These are phyloP conservation scores for Avena insularis DNA, from an alignment of 176 grass and related monocot species.

Conservation along the genomic window DNA sequence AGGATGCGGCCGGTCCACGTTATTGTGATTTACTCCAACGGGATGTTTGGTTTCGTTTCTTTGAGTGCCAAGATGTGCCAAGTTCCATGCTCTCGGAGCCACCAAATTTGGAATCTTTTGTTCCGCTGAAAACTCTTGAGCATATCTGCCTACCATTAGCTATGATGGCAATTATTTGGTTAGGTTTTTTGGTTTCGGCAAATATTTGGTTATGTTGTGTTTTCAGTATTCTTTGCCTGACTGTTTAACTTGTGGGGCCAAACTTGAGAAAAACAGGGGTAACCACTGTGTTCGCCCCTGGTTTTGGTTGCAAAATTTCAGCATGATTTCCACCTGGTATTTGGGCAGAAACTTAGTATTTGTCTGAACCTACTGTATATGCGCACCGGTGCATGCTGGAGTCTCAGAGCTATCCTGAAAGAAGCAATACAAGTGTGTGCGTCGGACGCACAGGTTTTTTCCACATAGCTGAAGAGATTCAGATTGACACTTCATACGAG, in stretches of 20 bases:
- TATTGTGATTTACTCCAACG: not conserved
- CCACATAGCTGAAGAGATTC: not conserved
- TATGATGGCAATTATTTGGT: not conserved
- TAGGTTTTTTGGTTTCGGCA: not conserved
- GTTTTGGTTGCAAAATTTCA: not conserved
- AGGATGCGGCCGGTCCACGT: not conserved
- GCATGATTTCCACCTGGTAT: not conserved
- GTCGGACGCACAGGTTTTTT: not conserved
- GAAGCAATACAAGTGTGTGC: not conserved
- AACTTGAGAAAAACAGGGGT: not conserved
- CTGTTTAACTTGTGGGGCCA: not conserved
- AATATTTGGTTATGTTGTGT: not conserved
- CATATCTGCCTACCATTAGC: not conserved
- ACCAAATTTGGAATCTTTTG: not conserved
- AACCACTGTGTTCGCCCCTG: not conserved
- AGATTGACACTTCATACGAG: not conserved
- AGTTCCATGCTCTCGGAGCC: not conserved
- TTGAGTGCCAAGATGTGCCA: not conserved
- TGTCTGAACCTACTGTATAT: not conserved
- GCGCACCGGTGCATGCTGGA: not conserved
- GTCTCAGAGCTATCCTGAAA: not conserved
- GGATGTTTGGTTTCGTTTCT: not conserved
- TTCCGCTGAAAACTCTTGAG: constrained; percentile 5
- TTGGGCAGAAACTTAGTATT: not conserved
- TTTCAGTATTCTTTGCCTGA: not conserved